These are phyloP conservation scores for Euclidium syriacum DNA, from an alignment of 345 rosid species.

Conservation along the genomic window DNA sequence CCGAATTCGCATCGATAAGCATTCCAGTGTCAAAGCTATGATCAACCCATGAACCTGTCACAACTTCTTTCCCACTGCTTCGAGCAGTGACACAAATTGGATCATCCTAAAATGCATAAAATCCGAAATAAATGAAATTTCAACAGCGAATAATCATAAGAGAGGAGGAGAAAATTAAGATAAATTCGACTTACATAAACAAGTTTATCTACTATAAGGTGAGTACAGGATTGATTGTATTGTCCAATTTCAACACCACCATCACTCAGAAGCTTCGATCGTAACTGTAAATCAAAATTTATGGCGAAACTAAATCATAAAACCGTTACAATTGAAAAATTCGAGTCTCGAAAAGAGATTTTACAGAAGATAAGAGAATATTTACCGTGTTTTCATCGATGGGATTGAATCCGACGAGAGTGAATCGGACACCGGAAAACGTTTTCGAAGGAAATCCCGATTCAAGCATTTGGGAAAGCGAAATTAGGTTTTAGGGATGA, in stretches of 20 bases:
- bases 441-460: conserved; percentile 32
- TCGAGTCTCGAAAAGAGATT: background rate
- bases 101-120: conserved; percentile 53
- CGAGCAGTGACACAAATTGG: conserved; percentile 70
- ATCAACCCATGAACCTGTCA: conserved; percentile 79
- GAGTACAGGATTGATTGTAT: conserved; percentile 46
- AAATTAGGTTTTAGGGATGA: background rate
- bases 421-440: conserved; percentile 63
- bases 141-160: background rate
- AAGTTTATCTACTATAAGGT: conserved; percentile 64
- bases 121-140: background rate
- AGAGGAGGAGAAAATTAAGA: background rate
- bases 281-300: conserved; percentile 35
- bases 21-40: conserved; percentile 70
- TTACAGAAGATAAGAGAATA: background rate
- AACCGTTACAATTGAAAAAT: background rate
- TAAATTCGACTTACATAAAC: conserved; percentile 42
- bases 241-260: conserved; percentile 67
- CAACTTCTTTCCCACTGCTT: conserved; percentile 62
- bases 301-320: background rate
- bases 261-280: conserved; percentile 60
- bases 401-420: conserved; percentile 61
- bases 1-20: conserved; percentile 63
- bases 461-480: conserved; percentile 33
- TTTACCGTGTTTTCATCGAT: conserved; percentile 35